A percentile compares a stretch with the other conserved stretches of the same genome.
These are phyloP conservation scores for Nannochloris sp. DNA, from an alignment of 139 green algal species.

Conservation along the genomic window DNA sequence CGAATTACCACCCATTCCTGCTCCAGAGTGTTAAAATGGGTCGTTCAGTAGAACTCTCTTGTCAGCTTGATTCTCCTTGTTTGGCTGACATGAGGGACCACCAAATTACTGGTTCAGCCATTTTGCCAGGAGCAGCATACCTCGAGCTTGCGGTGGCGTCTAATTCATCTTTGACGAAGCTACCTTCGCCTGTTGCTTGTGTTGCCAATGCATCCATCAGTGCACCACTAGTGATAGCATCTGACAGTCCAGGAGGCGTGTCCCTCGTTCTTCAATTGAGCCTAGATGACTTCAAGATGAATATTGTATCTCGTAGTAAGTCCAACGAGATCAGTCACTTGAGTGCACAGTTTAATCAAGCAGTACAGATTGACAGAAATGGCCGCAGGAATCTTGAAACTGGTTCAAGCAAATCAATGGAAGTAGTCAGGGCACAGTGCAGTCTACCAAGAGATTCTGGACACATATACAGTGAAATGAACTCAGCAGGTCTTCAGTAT, in stretches of 20 bases:
- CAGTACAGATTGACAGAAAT: too few relatives aligned
- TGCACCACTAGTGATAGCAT: constrained; percentile 36
- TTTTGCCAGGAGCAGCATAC: constrained; percentile 63
- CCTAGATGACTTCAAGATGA: constrained; percentile 10
- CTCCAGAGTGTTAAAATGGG: neutral
- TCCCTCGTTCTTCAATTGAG: constrained; percentile 4
- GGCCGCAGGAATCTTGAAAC: too few relatives aligned
- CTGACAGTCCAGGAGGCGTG: neutral
- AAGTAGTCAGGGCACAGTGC: constrained; percentile 34
- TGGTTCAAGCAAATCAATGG: neutral
- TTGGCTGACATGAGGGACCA: constrained; percentile 64
- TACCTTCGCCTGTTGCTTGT: constrained; percentile 11
- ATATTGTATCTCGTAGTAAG: constrained; percentile 15
- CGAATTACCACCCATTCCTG: constrained; percentile 47
- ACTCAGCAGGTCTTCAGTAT: constrained; percentile 53
- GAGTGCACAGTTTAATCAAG: neutral
- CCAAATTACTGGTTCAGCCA: constrained; percentile 17
- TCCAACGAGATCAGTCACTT: neutral
- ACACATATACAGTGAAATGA: constrained; percentile 35
- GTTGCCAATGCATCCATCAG: constrained; percentile 25
- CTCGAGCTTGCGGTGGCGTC: constrained; percentile 45
- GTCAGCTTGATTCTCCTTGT: constrained; percentile 21
- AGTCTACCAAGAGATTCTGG: constrained; percentile 14
- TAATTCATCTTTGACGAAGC: constrained; percentile 3
- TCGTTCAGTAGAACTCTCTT: constrained; percentile 21